Evolutionary conservation across 2,329 filamentous ascomycete genomes (phyloP), one percentile per base, ranked within the genome.

Genomic region (Paradendryphiella salina): DNA sequence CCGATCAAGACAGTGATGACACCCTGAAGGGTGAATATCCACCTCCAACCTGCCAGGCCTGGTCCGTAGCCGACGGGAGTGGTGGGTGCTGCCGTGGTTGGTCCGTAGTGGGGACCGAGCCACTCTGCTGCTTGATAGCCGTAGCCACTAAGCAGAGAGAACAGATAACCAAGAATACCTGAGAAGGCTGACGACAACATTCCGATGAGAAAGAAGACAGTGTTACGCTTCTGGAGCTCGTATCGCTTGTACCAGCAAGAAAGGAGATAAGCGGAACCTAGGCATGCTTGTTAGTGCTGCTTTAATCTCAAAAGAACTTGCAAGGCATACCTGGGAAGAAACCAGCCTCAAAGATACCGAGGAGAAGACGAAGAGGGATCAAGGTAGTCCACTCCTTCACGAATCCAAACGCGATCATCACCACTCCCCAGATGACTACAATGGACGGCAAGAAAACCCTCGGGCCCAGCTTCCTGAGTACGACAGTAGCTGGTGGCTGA

Each of bases 191-290:
- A 63, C 1, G 60, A 60, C 29, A 65, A 37, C 60, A 62, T 63
- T 29, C 60, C 62, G 6, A 62, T 62, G 46, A 62, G 55, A 62
- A 78, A 84, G 63, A 84, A 85, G n/a, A 84, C 69, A 3, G 80
- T 79, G 45, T 83, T 77, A 5, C 82, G 73, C 46, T 77, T 82
- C 42, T 82, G 80, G 49, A 79, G 71, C 60, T 85, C 82, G 38
- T 79, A 77, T 15, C 79, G 75, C 41, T 79, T 79, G 57, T 85
- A 85, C 80, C 82, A 85, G 69, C 80, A 81, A 1, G 80, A 82
- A 6, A 84, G 74, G 42, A 83, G 77, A 61, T 81, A 83, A 14
- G 80, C 54, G 2, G 50, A 52, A 8, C 60, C 56, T 59, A 7
- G 2, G 2, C 5, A 5, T 5, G 3, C 5, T 13, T 15, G 40